Conservation (phyloP, 345 rosid species). For the Rhizophora apiculata region DNA sequence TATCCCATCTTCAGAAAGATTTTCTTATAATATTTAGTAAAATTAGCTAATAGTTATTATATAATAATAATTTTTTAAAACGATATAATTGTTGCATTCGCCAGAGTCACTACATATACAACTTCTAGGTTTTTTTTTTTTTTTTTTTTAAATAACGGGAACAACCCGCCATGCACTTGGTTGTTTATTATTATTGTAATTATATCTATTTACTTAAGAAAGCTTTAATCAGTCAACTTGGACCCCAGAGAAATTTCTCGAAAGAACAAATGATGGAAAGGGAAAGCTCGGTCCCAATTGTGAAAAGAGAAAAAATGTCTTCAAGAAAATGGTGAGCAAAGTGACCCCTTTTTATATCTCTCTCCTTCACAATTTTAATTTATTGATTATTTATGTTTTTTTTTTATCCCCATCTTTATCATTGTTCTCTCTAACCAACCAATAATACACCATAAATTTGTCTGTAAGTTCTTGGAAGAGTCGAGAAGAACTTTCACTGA, state of each 20-base stretch:
- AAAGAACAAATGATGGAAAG: not conserved
- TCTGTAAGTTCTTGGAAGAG: conserved; percentile 2
- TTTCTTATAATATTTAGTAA: too few relatives aligned
- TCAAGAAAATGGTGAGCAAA: not conserved
- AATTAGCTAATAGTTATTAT: too few relatives aligned
- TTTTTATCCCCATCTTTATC: conserved; percentile 1
- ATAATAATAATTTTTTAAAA: too few relatives aligned
- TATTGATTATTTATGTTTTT: not conserved
- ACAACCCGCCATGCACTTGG: not conserved
- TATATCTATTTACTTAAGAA: not conserved
- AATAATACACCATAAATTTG: not conserved
- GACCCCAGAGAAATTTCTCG: not conserved
- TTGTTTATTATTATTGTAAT: not conserved
- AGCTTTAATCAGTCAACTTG: not conserved
- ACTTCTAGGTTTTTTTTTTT: not conserved
- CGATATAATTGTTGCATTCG: too few relatives aligned
- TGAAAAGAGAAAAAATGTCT: not conserved
- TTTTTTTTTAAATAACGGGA: not conserved
- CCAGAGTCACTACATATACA: too few relatives aligned
- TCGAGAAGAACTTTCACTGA: conserved; percentile 6
- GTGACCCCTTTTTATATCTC: not conserved
- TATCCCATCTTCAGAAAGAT: too few relatives aligned
- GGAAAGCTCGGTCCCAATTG: not conserved
- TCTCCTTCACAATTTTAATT: not conserved
- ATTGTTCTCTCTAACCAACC: not conserved